Evolutionary conservation across 805 yeast species (phyloP).

Genomic region (Starmerella sp.): DNA sequence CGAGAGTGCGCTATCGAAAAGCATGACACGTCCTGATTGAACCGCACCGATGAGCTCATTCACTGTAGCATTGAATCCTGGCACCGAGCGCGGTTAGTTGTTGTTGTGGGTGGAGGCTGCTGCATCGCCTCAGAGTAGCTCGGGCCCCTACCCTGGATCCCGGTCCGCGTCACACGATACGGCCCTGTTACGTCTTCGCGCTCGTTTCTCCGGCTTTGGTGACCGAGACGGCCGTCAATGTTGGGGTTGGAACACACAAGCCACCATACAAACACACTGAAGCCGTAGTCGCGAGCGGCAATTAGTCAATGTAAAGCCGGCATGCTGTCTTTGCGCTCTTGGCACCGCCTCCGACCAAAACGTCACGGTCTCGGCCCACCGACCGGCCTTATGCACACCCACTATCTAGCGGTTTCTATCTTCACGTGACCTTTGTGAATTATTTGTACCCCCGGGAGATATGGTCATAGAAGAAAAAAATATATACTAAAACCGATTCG

Average conservation of each 20-base stretch:
- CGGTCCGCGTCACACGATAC: no score
- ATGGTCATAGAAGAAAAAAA: background rate
- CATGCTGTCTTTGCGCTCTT: no score
- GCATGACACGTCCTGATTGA: conserved; percentile 86
- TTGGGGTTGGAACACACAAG: no score
- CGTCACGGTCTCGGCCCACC: background rate
- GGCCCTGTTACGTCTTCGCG: no score
- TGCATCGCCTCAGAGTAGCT: no score
- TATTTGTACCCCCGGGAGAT: background rate
- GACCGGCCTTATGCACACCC: background rate
- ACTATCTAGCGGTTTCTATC: conserved; percentile 1
- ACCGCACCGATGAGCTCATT: conserved; percentile 41
- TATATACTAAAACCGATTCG: background rate
- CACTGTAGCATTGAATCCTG: background rate
- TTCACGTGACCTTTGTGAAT: background rate
- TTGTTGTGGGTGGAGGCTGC: background rate
- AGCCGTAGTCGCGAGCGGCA: no score
- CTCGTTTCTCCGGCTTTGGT: no score
- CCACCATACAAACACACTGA: no score
- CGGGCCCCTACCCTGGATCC: no score
- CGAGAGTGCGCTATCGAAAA: conserved; percentile 56
- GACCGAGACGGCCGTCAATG: no score
- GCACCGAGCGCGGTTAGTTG: background rate
- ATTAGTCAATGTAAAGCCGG: no score
- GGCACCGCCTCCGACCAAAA: no score